phyloP scores from a whole-genome alignment of 2,329 filamentous ascomycete species.

The Cadophora sp. region DNA sequence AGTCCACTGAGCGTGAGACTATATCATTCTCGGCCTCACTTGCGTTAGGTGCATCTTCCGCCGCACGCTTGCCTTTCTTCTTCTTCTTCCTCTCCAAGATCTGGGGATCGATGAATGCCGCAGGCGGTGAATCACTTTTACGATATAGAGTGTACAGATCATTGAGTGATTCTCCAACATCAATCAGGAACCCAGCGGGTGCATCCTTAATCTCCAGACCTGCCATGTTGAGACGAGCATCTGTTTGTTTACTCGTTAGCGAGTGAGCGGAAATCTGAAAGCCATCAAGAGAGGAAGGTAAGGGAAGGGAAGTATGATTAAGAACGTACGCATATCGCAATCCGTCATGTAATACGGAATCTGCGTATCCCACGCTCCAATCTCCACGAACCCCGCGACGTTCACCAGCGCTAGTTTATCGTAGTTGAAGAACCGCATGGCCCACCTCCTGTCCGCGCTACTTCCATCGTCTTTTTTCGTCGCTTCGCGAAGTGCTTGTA shows the following conservation, averaged over 20 bases:
- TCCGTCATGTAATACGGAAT: conserved; percentile 66
- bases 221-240: conserved; percentile 54
- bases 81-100: conserved; percentile 35
- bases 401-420: conserved; percentile 65
- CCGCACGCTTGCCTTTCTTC: not conserved
- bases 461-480: conserved; percentile 17
- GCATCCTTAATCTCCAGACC: conserved; percentile 51
- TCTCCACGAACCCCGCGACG: conserved; percentile 53
- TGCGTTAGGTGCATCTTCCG: not conserved
- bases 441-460: conserved; percentile 49
- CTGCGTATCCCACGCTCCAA: conserved; percentile 61
- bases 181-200: conserved; percentile 52
- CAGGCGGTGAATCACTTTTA: conserved; percentile 41
- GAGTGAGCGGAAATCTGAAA: too few relatives aligned
- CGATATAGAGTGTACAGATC: conserved; percentile 55
- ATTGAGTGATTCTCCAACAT: conserved; percentile 53
- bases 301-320: not conserved
- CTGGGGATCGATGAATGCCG: conserved; percentile 33
- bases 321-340: conserved; percentile 19
- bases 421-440: conserved; percentile 61
- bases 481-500: conserved; percentile 26
- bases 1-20: not conserved
- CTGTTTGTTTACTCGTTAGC: conserved; percentile 50
- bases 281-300: too few relatives aligned
- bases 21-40: not conserved